Base-by-base conservation (phyloP, 2,329 filamentous ascomycete species). In the Ophiostoma quercus region DNA sequence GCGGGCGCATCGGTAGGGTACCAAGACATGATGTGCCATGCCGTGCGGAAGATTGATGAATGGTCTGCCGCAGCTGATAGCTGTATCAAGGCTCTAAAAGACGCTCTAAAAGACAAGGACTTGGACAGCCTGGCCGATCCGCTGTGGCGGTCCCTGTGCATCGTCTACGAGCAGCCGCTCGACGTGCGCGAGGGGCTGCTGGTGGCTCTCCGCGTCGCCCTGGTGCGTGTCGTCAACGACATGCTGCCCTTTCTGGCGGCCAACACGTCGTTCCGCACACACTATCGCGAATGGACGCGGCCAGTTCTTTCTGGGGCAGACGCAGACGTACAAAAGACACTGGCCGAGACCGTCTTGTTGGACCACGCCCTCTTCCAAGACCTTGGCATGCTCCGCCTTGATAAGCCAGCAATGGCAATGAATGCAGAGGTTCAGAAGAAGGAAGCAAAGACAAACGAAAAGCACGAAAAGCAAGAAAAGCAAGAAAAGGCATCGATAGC, bases 41-140 rank as follows among this genome's bases (percentile, higher is more conserved):
- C 85, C 0, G 73, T 82, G 1, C 77, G 80, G 3, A 80, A 82
- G 1, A 74, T 90, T 1, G 84, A 83, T 0, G 71, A 74, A 9
- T 73, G 32, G 66, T 66, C 47, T 16, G 16, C 43, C 32, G 65
- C 68, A 29, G 43, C 67, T n/a, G 66, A 54, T 54, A 16, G 41
- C 14, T 25, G 19, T 57, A 57, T n/a, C 41, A 16, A 43, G 12
- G 8, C 34, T 5, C 34, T 1, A 5, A 34, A 6, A 34, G 34
- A 34, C 34, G 34, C 5, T 34, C 8, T 8, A 34, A 34, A 34
- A 34, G 34, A 34, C 34, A 34, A 34, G 34, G 34, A 34, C 34
- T 6, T 34, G 34, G 34, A 34, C 5, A 34, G 34, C 1, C 51
- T 78, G 6, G 72, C 75, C 68, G n/a, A 69, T 9, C 74, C 73